phyloP scores from a whole-genome alignment of 768 basidiomycete genomes.

The Boletus sp. region DNA sequence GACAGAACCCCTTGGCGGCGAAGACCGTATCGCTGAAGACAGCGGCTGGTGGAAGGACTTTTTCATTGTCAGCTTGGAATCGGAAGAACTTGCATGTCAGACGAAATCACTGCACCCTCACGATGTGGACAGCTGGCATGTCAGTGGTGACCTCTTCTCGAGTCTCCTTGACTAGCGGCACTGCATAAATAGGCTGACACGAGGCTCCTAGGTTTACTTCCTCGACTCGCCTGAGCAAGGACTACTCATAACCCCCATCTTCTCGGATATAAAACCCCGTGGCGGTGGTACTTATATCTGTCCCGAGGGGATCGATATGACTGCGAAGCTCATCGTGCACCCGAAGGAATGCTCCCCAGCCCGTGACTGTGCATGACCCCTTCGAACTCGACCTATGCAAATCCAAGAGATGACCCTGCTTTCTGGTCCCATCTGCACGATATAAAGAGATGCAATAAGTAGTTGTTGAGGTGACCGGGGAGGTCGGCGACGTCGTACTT shows the following conservation, averaged over 20 bases:
- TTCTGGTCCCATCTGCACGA: slow-evolving; percentile 5
- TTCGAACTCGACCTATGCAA: slow-evolving; percentile 5
- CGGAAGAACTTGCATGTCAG: slow-evolving; percentile 3
- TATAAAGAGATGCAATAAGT: neutral
- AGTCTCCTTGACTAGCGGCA: neutral
- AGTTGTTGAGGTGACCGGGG: neutral
- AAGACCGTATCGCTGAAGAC: neutral
- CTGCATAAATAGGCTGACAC: neutral
- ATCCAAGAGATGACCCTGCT: neutral
- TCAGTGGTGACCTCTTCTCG: slow-evolving; percentile 7
- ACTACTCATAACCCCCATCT: slow-evolving; percentile 2
- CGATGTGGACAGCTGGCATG: slow-evolving; percentile 2
- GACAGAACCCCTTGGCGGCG: slow-evolving; percentile 5
- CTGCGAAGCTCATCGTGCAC: neutral
- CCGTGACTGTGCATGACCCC: neutral
- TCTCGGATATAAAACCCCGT: slow-evolving; percentile 4
- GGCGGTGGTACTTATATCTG: slow-evolving; percentile 2
- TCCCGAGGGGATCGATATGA: slow-evolving; percentile 5
- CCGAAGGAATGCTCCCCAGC: slow-evolving; percentile 1
- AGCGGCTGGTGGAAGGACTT: slow-evolving; percentile 2
- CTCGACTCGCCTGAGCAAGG: slow-evolving; percentile 12
- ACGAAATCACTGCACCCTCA: neutral
- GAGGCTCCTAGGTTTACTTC: slow-evolving; percentile 4
- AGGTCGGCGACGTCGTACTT: slow-evolving; percentile 8
- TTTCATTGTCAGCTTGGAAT: slow-evolving; percentile 12